phyloP scores from a whole-genome alignment of 768 basidiomycete species.

The Mycena rebaudengoi region DNA sequence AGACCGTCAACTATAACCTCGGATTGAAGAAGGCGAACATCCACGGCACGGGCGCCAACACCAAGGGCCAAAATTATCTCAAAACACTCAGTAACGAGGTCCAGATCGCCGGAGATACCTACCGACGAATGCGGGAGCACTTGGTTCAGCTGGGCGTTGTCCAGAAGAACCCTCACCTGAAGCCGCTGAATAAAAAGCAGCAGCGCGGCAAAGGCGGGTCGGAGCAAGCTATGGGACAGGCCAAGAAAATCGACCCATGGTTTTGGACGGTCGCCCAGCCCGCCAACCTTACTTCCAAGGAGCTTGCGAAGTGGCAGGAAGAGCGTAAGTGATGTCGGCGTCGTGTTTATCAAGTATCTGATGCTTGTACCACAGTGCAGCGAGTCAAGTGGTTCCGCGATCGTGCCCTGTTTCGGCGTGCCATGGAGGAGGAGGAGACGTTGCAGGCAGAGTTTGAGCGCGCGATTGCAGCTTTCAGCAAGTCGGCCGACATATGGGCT shows the following conservation, averaged over 20 bases:
- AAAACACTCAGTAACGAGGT: too few species aligned
- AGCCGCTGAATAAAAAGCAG: too few species aligned
- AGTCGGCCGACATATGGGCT: background rate
- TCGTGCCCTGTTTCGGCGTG: background rate
- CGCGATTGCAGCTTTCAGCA: background rate
- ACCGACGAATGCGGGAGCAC: too few species aligned
- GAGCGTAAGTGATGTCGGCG: background rate
- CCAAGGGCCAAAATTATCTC: too few species aligned
- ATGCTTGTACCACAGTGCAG: constrained; percentile 5
- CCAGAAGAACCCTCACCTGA: too few species aligned
- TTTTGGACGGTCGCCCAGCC: background rate
- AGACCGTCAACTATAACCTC: too few species aligned
- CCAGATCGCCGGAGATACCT: too few species aligned
- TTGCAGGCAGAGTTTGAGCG: constrained; percentile 18
- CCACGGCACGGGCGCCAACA: too few species aligned
- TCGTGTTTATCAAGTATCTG: background rate
- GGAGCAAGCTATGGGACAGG: background rate
- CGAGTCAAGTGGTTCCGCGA: constrained; percentile 22
- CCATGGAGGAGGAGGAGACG: constrained; percentile 18
- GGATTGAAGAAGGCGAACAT: too few species aligned
- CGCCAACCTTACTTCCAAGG: background rate
- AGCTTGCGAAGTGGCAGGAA: background rate
- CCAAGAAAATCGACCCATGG: background rate
- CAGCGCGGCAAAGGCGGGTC: background rate
- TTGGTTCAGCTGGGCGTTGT: too few species aligned